Base-by-base conservation (phyloP, 768 basidiomycete genomes). In the Exsudoporus frostii region DNA sequence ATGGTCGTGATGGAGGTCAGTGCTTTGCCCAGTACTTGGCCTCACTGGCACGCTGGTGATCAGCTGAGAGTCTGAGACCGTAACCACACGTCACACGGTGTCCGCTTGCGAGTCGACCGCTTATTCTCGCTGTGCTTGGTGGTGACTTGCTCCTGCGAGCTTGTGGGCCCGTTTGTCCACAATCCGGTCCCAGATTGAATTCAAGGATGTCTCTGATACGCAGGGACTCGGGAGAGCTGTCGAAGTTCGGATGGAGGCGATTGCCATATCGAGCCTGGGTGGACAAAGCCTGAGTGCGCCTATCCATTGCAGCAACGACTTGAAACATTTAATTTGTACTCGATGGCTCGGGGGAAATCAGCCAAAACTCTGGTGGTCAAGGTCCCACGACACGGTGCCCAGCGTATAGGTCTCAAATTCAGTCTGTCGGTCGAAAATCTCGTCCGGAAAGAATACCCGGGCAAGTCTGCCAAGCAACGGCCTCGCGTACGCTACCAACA, bases 331-430 rank as follows among this genome's bases (percentile, higher is more conserved):
- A 43, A 37, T 56, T 17, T 10, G 15, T 33, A 39, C 30, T 24
- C 53, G 1, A 69, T 69, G 68, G 57, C 63, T 39, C 65, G 67
- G 49, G 77, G 77, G 55, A 81, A 79, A 68, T 77, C 81, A 54
- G 74, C 76, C 9, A 79, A 79, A 56, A 70, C 73, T 33, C 77
- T 89, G 46, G 82, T 79, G 65, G 66, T 89, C 60, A 78, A 80
- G 49, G 88, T 88, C 47, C 88, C 89, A 19, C 76, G 85, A 51
- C 87, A 90, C 58, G 85, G 87, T 66, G 81, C 89, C 0, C 88
- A 90, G 64, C 77, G 81, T 15, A 79, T 89, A 51, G 85, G 84
- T 2, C 74, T 79, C 53, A 84, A 86, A 34, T 75, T 90, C 24
- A 76, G 75, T 24, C 71, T 76, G 25, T 79, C 86, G 57, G 81